Percentiles rank a stretch among this genome's conserved stretches.
These are phyloP conservation scores for Friedmanniomyces simplex DNA, from an alignment of 495 filamentous ascomycete species.

Conservation along the genomic window DNA sequence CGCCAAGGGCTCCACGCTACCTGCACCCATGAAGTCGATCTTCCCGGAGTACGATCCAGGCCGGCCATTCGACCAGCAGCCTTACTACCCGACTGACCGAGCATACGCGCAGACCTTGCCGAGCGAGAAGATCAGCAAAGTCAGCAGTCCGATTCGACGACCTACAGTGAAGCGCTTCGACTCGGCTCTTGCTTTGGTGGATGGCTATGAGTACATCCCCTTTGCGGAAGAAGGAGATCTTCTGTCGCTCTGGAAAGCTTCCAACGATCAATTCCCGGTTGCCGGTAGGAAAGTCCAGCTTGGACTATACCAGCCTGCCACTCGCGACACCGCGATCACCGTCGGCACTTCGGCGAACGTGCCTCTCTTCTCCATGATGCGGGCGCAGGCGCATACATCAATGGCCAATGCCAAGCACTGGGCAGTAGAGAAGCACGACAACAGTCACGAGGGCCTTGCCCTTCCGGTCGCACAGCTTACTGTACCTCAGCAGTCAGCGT, in stretches of 20 bases:
- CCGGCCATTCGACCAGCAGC: constrained; percentile 9
- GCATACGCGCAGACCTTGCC: constrained; percentile 2
- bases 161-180: constrained; percentile 8
- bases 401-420: not conserved
- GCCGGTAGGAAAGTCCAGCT: constrained; percentile 11
- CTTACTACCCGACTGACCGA: constrained; percentile 8
- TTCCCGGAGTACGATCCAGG: constrained; percentile 17
- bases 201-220: constrained; percentile 19
- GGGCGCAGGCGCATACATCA: not conserved
- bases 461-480: constrained; percentile 7
- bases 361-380: constrained; percentile 10
- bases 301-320: constrained; percentile 3
- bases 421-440: constrained; percentile 2
- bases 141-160: not conserved
- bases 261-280: not conserved
- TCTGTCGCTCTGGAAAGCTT: constrained; percentile 8
- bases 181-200: constrained; percentile 6
- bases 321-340: constrained; percentile 2
- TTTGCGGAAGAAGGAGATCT: constrained; percentile 8
- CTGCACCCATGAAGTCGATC: constrained; percentile 9
- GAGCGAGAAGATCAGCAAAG: constrained; percentile 10
- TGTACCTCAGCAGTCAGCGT: not conserved
- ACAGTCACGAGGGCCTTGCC: not conserved
- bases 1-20: not conserved
- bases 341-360: constrained; percentile 1